Conservation (phyloP, 352 stramenopile genomes). For the Pythium phragmiticola region DNA sequence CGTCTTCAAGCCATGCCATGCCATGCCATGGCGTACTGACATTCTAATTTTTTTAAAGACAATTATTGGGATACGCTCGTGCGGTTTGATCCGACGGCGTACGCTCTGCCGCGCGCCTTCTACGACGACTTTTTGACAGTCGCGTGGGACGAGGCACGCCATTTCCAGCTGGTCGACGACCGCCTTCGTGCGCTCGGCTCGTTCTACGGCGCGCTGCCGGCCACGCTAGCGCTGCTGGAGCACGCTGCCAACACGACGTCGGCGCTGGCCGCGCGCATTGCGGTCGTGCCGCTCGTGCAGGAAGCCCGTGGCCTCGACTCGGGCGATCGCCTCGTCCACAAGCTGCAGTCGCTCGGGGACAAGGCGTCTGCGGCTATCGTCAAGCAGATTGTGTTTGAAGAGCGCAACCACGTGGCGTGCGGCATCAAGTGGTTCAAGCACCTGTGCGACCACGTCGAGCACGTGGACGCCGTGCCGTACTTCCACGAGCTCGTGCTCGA, state of each 20-base stretch:
- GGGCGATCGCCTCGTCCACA: constrained; percentile 67
- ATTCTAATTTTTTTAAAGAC: constrained; percentile 28
- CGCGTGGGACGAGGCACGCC: constrained; percentile 70
- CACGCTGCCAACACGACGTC: constrained; percentile 70
- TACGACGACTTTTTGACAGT: constrained; percentile 77
- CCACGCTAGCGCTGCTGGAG: constrained; percentile 64
- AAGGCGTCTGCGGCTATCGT: constrained; percentile 64
- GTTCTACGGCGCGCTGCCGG: constrained; percentile 64
- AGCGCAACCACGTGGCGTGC: constrained; percentile 69
- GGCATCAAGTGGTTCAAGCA: constrained; percentile 83
- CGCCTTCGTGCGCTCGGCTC: constrained; percentile 60
- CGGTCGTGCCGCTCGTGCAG: constrained; percentile 79
- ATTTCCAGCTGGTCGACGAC: constrained; percentile 77
- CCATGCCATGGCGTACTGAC: too few species aligned
- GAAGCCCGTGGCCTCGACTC: constrained; percentile 79
- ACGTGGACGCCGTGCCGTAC: constrained; percentile 55
- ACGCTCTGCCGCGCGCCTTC: constrained; percentile 53
- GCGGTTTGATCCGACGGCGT: constrained; percentile 59
- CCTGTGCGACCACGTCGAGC: constrained; percentile 42
- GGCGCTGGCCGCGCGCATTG: constrained; percentile 67
- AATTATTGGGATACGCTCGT: constrained; percentile 89
- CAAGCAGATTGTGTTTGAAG: constrained; percentile 76
- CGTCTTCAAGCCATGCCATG: too few species aligned
- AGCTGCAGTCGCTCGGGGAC: constrained; percentile 70
- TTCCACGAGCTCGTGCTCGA: constrained; percentile 81